phyloP scores from a whole-genome alignment of 495 filamentous ascomycete species.

The Neurospora sp. region DNA sequence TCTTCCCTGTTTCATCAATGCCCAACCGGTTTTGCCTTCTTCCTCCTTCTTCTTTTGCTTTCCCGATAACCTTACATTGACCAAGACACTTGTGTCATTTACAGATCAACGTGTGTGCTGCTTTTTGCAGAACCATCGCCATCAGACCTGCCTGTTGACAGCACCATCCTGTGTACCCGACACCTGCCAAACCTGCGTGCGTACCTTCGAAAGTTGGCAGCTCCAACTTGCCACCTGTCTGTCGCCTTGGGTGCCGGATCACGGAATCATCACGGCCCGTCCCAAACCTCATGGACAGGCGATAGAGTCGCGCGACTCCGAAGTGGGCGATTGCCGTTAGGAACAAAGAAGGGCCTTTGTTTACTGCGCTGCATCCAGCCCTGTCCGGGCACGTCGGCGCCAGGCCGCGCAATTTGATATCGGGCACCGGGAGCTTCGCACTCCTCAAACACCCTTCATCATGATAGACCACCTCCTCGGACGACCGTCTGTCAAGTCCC shows the following conservation, averaged over 20 bases:
- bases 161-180: neutral
- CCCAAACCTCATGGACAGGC: neutral
- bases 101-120: neutral
- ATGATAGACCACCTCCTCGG: conserved; percentile 83
- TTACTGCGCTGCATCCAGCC: neutral
- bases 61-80: neutral
- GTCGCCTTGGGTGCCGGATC: neutral
- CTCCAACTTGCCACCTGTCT: neutral
- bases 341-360: neutral
- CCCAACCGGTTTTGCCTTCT: neutral
- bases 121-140: neutral
- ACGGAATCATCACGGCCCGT: neutral
- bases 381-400: neutral
- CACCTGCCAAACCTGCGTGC: neutral
- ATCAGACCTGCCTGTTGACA: neutral
- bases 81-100: neutral
- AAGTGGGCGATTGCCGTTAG: neutral
- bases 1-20: neutral
- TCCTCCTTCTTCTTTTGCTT: neutral
- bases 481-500: conserved; percentile 78
- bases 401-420: neutral
- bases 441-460: conserved; percentile 6
- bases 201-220: neutral
- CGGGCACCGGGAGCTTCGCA: neutral
- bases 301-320: neutral